These are phyloP conservation scores for Psilocybe cubensis DNA, from an alignment of 768 basidiomycete species.

Conservation along the genomic window DNA sequence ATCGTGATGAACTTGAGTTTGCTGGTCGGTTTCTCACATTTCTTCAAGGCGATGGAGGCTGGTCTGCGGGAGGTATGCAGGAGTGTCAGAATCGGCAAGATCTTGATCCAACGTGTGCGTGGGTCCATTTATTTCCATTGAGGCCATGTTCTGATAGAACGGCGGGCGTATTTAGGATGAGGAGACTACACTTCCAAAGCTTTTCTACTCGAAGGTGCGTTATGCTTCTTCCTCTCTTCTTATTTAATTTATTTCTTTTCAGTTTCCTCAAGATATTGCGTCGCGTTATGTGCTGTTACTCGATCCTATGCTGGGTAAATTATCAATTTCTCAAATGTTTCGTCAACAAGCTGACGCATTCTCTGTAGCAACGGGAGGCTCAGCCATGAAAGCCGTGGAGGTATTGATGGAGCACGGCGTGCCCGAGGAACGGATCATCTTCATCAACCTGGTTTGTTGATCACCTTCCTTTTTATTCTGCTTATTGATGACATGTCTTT, in stretches of 20 bases:
- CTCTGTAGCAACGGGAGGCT: conserved; percentile 85
- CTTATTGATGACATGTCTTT: neutral
- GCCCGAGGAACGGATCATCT: conserved; percentile 92
- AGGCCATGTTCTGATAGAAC: neutral
- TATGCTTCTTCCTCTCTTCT: neutral
- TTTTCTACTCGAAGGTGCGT: conserved; percentile 85
- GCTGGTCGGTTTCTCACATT: neutral
- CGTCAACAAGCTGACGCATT: neutral
- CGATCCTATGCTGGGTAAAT: conserved; percentile 6
- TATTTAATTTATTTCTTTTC: neutral
- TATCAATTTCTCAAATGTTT: neutral
- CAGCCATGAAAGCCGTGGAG: conserved; percentile 97
- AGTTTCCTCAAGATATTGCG: conserved; percentile 95
- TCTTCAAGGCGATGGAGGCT: conserved; percentile 89
- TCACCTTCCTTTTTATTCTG: neutral
- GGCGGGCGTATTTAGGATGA: conserved; percentile 67
- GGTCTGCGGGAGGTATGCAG: conserved; percentile 95
- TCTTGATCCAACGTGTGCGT: conserved; percentile 91
- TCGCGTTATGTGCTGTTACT: conserved; percentile 90
- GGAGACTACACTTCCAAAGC: conserved; percentile 89
- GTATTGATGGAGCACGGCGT: conserved; percentile 91
- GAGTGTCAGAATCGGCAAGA: conserved; percentile 94
- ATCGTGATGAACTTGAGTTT: neutral
- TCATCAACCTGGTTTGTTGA: conserved; percentile 80
- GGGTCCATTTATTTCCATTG: neutral